Evolutionary conservation across 345 rosid species (phyloP).

Genomic region (Laguncularia racemosa): DNA sequence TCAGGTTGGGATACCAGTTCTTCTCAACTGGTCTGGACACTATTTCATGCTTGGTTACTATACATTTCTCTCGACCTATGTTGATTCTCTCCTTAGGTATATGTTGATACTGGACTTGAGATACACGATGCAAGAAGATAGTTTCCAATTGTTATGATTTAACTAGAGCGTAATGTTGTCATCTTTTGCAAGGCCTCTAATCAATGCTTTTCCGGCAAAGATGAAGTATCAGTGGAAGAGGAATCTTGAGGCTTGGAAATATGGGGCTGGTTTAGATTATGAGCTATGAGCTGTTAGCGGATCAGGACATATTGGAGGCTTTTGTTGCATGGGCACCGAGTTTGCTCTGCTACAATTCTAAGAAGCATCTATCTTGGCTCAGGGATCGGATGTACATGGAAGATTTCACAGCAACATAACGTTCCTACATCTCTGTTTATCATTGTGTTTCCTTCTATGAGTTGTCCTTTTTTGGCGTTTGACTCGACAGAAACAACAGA

Average conservation of each 20-base stretch:
- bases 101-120: neutral
- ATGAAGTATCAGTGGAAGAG: slow-evolving; percentile 62
- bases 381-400: too few species aligned
- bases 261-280: slow-evolving; percentile 78
- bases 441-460: too few species aligned
- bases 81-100: slow-evolving; percentile 75
- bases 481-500: too few species aligned
- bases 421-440: too few species aligned
- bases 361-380: neutral
- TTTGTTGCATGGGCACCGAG: neutral
- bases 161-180: neutral
- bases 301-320: too few species aligned
- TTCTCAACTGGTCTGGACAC: slow-evolving; percentile 78
- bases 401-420: too few species aligned
- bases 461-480: too few species aligned
- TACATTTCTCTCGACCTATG: slow-evolving; percentile 67
- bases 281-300: slow-evolving; percentile 35
- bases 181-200: slow-evolving; percentile 34
- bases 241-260: slow-evolving; percentile 80
- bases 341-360: neutral
- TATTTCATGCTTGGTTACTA: slow-evolving; percentile 80
- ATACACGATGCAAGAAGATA: neutral
- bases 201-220: slow-evolving; percentile 45
- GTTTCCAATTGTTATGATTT: slow-evolving; percentile 2
- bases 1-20: slow-evolving; percentile 76